A percentile compares a stretch with the other conserved stretches of the same genome.
These are phyloP conservation scores for Cymbopogon citratus DNA, from an alignment of 176 grass and related monocot genomes.

Conservation along the genomic window DNA sequence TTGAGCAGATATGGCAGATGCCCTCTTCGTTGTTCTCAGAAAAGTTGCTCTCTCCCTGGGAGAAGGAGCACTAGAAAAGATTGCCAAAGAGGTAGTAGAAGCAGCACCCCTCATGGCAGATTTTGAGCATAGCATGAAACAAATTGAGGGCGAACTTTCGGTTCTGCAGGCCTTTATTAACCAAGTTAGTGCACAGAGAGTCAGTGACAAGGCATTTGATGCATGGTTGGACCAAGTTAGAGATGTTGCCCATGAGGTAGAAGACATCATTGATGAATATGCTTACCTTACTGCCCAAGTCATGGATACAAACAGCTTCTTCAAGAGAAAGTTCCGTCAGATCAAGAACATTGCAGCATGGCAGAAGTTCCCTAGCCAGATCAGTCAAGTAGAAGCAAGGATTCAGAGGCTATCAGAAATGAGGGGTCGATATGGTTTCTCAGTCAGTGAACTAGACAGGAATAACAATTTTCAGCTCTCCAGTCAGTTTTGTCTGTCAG, in stretches of 20 bases:
- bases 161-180: neutral
- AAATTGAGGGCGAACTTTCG: neutral
- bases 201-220: neutral
- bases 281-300: conserved; percentile 24
- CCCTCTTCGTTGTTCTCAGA: neutral
- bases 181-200: neutral
- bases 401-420: conserved; percentile 9
- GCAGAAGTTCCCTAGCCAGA: neutral
- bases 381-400: conserved; percentile 11
- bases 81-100: neutral
- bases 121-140: neutral
- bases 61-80: neutral
- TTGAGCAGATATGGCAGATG: neutral
- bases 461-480: neutral
- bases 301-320: neutral
- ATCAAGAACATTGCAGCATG: conserved; percentile 11
- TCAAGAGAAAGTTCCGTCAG: neutral
- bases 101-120: neutral
- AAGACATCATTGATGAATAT: neutral
- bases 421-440: conserved; percentile 22
- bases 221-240: neutral
- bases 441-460: neutral
- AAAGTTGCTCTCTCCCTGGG: neutral
- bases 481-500: neutral
- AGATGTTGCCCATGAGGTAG: neutral